phyloP scores from a whole-genome alignment of 2,329 filamentous ascomycete species.

The Colletotrichum liaoningense region DNA sequence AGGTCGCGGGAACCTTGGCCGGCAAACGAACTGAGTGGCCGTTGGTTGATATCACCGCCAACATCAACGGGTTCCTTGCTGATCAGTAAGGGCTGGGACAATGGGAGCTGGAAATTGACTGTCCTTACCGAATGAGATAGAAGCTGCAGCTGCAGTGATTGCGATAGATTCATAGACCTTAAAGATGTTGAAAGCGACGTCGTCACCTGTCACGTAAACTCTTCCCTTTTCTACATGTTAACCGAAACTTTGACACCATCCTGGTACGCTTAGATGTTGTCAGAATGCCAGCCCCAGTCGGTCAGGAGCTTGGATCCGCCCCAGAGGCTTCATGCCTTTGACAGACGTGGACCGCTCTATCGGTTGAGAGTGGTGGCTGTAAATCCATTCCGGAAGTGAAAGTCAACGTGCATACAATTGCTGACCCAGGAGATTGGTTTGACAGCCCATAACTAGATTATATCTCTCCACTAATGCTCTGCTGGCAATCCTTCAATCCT shows the following conservation, averaged over 20 bases:
- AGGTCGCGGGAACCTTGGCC: constrained; percentile 27
- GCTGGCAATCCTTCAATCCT: neutral
- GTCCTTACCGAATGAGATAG: neutral
- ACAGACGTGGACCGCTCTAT: neutral
- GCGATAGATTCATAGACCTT: neutral
- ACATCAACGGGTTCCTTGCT: constrained; percentile 13
- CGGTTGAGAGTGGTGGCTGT: no score
- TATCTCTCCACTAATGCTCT: neutral
- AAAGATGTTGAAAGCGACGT: neutral
- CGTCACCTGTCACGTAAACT: neutral
- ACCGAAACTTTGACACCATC: neutral
- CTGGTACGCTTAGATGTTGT: neutral
- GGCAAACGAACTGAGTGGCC: constrained; percentile 28
- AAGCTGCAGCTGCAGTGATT: neutral
- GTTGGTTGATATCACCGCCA: constrained; percentile 26
- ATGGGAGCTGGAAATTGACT: neutral
- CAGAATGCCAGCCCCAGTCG: neutral
- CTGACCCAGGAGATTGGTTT: neutral
- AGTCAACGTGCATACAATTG: neutral
- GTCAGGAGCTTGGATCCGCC: neutral
- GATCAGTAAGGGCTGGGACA: no score
- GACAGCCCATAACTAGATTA: neutral
- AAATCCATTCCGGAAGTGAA: no score
- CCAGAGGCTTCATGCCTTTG: neutral
- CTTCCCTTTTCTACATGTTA: neutral